Conservation (phyloP, 2,329 filamentous ascomycete genomes). For the Pseudogymnoascus verrucosus region DNA sequence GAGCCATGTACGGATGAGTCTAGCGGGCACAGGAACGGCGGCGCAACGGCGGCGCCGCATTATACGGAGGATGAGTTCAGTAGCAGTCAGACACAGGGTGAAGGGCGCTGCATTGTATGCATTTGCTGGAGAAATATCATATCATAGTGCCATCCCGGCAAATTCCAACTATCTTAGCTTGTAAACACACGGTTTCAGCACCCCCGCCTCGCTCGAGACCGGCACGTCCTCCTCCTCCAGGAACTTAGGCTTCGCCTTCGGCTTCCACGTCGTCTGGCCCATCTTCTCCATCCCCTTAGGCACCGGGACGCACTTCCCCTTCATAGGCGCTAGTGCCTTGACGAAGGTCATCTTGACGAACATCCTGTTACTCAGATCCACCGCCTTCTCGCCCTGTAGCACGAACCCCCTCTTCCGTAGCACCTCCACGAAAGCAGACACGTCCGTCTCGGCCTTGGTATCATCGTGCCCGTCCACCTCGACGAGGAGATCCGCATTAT, state of each 20-base stretch:
- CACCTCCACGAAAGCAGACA: conserved; percentile 78
- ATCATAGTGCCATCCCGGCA: conserved; percentile 2
- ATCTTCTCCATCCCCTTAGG: conserved; percentile 38
- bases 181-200: conserved; percentile 93
- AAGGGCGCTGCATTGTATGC: neutral
- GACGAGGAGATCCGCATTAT: conserved; percentile 53
- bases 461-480: conserved; percentile 62
- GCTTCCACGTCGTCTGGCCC: conserved; percentile 56
- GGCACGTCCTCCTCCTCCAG: conserved; percentile 56
- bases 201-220: conserved; percentile 53
- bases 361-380: conserved; percentile 92
- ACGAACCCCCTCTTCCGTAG: conserved; percentile 75
- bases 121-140: conserved; percentile 4
- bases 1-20: conserved; percentile 22
- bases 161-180: conserved; percentile 54
- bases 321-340: conserved; percentile 67
- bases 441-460: conserved; percentile 68
- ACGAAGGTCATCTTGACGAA: conserved; percentile 96
- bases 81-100: neutral
- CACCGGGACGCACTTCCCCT: conserved; percentile 61
- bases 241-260: conserved; percentile 70
- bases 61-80: neutral
- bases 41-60: neutral
- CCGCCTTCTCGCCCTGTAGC: conserved; percentile 59
- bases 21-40: neutral